Evolutionary conservation across 805 yeast genomes (phyloP).

Genomic region (Debaryomyces castellii): DNA sequence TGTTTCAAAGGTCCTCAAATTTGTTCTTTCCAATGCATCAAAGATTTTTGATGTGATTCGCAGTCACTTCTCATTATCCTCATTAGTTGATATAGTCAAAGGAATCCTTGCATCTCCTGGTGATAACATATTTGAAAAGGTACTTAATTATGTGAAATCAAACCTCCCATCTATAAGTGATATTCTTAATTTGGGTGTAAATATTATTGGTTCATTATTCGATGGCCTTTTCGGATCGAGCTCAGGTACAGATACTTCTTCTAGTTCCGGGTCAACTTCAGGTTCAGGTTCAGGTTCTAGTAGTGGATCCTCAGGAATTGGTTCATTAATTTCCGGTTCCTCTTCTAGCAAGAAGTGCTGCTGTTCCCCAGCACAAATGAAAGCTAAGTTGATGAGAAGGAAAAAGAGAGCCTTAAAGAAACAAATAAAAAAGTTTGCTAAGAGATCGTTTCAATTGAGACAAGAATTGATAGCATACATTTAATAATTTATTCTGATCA

Average conservation of each 20-base stretch:
- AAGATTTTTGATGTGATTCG: background rate
- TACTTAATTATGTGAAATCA: background rate
- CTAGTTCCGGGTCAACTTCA: background rate
- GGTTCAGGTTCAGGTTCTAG: background rate
- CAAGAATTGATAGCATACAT: slow-evolving; percentile 4
- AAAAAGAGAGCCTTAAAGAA: slow-evolving; percentile 24
- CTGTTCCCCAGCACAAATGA: slow-evolving; percentile 17
- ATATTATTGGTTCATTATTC: background rate
- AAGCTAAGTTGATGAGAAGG: slow-evolving; percentile 16
- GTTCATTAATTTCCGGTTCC: slow-evolving; percentile 9
- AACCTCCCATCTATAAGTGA: slow-evolving; percentile 1
- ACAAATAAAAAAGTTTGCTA: slow-evolving; percentile 17
- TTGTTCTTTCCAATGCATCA: background rate
- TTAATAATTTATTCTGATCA: background rate
- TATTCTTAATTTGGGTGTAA: background rate
- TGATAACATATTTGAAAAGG: background rate
- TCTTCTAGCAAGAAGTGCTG: slow-evolving; percentile 21
- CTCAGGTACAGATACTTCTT: no score
- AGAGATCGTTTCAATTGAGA: slow-evolving; percentile 20
- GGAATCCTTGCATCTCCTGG: background rate
- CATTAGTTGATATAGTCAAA: background rate
- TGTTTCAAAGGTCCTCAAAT: background rate
- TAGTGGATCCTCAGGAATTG: slow-evolving; percentile 8
- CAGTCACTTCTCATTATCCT: background rate
- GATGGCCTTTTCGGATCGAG: slow-evolving; percentile 8